These are phyloP conservation scores for Lepiota venenata DNA, from an alignment of 768 basidiomycete genomes.

Conservation along the genomic window DNA sequence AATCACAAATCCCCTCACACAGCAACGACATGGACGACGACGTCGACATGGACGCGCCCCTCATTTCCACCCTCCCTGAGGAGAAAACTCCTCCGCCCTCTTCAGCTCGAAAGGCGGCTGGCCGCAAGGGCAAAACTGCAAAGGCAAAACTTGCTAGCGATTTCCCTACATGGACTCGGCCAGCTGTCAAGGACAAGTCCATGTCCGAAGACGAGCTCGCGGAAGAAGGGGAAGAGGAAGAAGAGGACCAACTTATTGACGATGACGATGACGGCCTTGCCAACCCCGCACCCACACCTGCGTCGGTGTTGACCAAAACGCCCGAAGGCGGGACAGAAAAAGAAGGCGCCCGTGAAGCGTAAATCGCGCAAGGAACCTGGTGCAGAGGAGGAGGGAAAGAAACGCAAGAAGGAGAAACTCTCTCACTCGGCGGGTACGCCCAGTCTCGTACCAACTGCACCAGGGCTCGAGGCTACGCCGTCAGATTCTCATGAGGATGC, in stretches of 20 bases:
- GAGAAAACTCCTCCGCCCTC: slow-evolving; percentile 67
- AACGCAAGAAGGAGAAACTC: slow-evolving; percentile 42
- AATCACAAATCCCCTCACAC: slow-evolving; percentile 15
- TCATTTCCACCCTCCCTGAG: slow-evolving; percentile 74
- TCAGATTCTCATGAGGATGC: slow-evolving; percentile 34
- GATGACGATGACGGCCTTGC: slow-evolving; percentile 33
- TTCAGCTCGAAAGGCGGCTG: slow-evolving; percentile 2
- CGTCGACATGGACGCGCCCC: slow-evolving; percentile 75
- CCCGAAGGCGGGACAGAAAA: slow-evolving; percentile 41
- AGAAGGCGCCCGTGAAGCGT: slow-evolving; percentile 46
- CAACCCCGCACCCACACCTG: slow-evolving; percentile 28
- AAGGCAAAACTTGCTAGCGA: slow-evolving; percentile 19
- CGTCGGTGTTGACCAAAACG: slow-evolving; percentile 21
- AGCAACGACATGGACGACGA: slow-evolving; percentile 38
- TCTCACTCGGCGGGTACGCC: slow-evolving; percentile 30
- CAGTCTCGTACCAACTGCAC: slow-evolving; percentile 35
- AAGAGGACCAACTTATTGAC: slow-evolving; percentile 81
- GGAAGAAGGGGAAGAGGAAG: slow-evolving; percentile 58
- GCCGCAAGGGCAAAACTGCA: slow-evolving; percentile 17
- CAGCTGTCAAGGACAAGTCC: slow-evolving; percentile 15
- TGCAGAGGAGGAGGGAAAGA: slow-evolving; percentile 39
- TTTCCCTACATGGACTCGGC: slow-evolving; percentile 17
- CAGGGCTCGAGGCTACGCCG: slow-evolving; percentile 39
- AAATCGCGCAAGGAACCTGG: slow-evolving; percentile 54
- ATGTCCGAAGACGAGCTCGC: slow-evolving; percentile 30